A percentile compares a stretch with the other conserved stretches of the same genome.
phyloP scores from a whole-genome alignment of 1,284 basidiomycete species.

The Xerocomus nothofagi region DNA sequence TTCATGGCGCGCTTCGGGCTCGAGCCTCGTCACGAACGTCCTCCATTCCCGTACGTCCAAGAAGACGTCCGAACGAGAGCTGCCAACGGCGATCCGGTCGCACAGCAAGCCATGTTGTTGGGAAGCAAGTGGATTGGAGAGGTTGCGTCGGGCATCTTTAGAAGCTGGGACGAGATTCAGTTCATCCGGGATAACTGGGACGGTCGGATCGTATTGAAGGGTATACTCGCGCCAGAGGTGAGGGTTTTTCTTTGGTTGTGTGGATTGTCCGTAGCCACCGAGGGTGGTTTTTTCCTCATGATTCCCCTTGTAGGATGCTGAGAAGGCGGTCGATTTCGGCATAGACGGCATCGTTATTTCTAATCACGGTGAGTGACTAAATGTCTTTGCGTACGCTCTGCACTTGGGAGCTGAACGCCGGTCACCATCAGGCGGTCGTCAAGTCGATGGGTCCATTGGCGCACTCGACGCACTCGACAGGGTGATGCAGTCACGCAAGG shows the following conservation, averaged over 20 bases:
- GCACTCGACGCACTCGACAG: constrained; percentile 67
- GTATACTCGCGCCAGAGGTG: constrained; percentile 57
- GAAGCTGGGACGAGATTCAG: constrained; percentile 63
- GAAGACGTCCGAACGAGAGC: constrained; percentile 41
- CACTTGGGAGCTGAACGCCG: background rate
- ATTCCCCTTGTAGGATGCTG: constrained; percentile 54
- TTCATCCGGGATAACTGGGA: constrained; percentile 68
- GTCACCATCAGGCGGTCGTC: constrained; percentile 71
- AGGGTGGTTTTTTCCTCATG: too few species aligned
- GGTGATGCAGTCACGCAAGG: constrained; percentile 57
- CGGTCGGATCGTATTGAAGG: constrained; percentile 69
- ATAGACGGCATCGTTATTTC: constrained; percentile 78
- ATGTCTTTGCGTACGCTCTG: background rate
- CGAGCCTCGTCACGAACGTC: constrained; percentile 44
- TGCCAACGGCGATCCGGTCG: constrained; percentile 48
- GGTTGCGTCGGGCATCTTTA: constrained; percentile 56
- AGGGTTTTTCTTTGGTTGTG: too few species aligned
- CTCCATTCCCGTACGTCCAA: constrained; percentile 58
- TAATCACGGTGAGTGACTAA: constrained; percentile 63
- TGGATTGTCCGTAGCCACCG: too few species aligned
- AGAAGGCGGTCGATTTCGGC: constrained; percentile 63
- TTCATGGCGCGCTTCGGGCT: constrained; percentile 58
- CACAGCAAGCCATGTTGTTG: constrained; percentile 42
- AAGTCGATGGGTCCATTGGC: constrained; percentile 77
- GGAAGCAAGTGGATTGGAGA: constrained; percentile 59